Evolutionary conservation across 2,329 filamentous ascomycete genomes (phyloP).

Genomic region (Chlorencoelia australis): DNA sequence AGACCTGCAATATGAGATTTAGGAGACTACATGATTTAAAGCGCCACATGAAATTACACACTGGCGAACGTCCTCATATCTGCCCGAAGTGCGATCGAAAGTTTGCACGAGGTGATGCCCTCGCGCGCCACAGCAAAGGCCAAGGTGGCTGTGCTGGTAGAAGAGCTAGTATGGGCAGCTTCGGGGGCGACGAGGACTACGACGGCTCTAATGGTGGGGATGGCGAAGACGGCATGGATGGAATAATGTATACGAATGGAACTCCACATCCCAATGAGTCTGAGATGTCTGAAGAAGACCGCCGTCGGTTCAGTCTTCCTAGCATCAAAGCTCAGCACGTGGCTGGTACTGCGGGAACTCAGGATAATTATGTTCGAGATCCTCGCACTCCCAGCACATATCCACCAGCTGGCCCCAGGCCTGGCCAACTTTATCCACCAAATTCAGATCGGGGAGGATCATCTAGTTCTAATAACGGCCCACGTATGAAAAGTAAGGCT

Average conservation of each 20-base stretch:
- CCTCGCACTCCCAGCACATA: conserved; percentile 66
- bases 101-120: conserved; percentile 88
- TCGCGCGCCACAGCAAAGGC: conserved; percentile 91
- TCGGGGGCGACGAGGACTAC: conserved; percentile 68
- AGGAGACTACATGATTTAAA: conserved; percentile 90
- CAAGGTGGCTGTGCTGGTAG: conserved; percentile 91
- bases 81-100: conserved; percentile 91
- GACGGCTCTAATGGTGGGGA: conserved; percentile 42
- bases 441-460: conserved; percentile 41
- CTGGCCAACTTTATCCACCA: conserved; percentile 52
- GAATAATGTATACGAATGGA: conserved; percentile 38
- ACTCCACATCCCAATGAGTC: conserved; percentile 47
- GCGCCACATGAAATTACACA: conserved; percentile 91
- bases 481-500: conserved; percentile 32
- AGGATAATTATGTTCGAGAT: conserved; percentile 38
- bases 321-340: conserved; percentile 66
- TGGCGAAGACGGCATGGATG: conserved; percentile 47
- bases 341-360: conserved; percentile 32
- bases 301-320: conserved; percentile 59
- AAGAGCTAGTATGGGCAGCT: conserved; percentile 74
- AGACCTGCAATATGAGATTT: conserved; percentile 88
- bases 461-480: conserved; percentile 44
- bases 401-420: conserved; percentile 52
- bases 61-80: conserved; percentile 88
- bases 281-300: conserved; percentile 49